These are phyloP conservation scores for Pythium oligandrum DNA, from an alignment of 352 stramenopile species.

Conservation along the genomic window DNA sequence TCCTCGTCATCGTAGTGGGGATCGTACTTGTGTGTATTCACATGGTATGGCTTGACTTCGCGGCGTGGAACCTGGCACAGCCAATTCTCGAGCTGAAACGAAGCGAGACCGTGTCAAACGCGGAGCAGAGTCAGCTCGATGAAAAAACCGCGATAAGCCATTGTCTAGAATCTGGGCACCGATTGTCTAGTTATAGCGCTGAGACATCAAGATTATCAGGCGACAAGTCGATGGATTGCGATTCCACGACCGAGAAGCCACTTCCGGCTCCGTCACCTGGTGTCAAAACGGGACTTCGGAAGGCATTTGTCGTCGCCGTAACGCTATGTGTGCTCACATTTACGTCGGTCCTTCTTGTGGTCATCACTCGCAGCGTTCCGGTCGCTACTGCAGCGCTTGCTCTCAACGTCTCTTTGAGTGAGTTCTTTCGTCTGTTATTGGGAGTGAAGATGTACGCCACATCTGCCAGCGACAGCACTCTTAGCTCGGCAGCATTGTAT, in stretches of 20 bases:
- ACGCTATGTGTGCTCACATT: not conserved
- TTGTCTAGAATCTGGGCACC: too few relatives aligned
- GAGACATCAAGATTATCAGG: too few relatives aligned
- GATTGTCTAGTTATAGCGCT: too few relatives aligned
- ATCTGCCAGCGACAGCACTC: not conserved
- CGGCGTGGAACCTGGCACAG: slow-evolving; percentile 9
- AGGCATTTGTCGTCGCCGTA: not conserved
- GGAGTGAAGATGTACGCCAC: slow-evolving; percentile 1
- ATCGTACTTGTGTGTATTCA: not conserved
- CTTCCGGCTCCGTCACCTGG: too few relatives aligned
- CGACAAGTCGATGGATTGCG: too few relatives aligned
- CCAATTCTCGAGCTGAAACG: not conserved
- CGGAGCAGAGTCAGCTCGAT: slow-evolving; percentile 5
- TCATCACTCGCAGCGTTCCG: slow-evolving; percentile 5
- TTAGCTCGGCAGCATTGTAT: slow-evolving; percentile 14
- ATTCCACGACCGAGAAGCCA: too few relatives aligned
- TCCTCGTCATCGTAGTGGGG: not conserved
- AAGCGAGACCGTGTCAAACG: not conserved
- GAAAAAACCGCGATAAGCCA: too few relatives aligned
- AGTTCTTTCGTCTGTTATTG: slow-evolving; percentile 6
- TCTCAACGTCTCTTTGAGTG: slow-evolving; percentile 14
- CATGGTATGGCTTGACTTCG: slow-evolving; percentile 11
- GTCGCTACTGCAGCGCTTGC: not conserved
- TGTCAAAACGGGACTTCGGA: not conserved
- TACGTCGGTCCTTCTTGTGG: not conserved